Evolutionary conservation across 2,329 filamentous ascomycete species (phyloP).

Genomic region (Talaromyces sp.): DNA sequence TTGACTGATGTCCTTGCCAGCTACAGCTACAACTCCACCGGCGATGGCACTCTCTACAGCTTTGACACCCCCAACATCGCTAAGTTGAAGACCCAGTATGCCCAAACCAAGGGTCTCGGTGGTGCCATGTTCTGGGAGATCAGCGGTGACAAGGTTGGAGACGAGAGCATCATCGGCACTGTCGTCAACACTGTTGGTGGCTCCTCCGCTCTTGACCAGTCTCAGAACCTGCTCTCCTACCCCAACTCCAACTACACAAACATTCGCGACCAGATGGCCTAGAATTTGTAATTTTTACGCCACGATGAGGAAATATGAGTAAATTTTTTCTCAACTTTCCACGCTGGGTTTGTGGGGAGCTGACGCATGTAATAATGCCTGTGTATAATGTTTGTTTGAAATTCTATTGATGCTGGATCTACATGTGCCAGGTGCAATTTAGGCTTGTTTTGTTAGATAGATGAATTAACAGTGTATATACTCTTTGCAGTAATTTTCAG

Average conservation of each 20-base stretch:
- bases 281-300: not conserved
- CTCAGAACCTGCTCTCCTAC: slow-evolving; percentile 46
- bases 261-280: slow-evolving; percentile 27
- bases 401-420: too few species aligned
- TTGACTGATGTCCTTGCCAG: slow-evolving; percentile 58
- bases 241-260: slow-evolving; percentile 53
- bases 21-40: slow-evolving; percentile 62
- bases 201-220: slow-evolving; percentile 36
- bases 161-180: slow-evolving; percentile 37
- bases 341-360: too few species aligned
- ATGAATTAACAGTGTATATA: too few species aligned
- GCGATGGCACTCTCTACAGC: slow-evolving; percentile 58
- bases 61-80: slow-evolving; percentile 64
- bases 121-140: slow-evolving; percentile 98
- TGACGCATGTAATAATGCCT: too few species aligned
- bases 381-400: too few species aligned
- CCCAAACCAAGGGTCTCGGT: slow-evolving; percentile 55
- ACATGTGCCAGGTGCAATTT: too few species aligned
- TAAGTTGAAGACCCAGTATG: slow-evolving; percentile 53
- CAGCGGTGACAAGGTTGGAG: slow-evolving; percentile 64
- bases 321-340: too few species aligned
- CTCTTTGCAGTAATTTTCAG: too few species aligned
- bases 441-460: too few species aligned
- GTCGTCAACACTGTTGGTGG: slow-evolving; percentile 28
- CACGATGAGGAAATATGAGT: too few species aligned